These are phyloP conservation scores for Skeletonema costatum DNA, from an alignment of 108 stramenopile genomes.

Conservation along the genomic window DNA sequence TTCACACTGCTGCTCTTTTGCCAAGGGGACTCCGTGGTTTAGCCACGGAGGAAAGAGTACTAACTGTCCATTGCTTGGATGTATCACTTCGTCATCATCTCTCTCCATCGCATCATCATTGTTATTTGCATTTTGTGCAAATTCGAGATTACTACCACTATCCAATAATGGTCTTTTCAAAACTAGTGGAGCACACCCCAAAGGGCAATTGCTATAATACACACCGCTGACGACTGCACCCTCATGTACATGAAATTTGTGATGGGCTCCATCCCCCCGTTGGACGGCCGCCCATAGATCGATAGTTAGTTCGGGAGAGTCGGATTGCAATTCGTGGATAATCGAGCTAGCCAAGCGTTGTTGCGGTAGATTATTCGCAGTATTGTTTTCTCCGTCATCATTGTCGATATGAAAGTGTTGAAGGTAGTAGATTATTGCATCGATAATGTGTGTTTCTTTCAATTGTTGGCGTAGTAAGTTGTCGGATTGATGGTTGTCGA, in stretches of 20 bases:
- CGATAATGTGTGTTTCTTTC: conserved; percentile 7
- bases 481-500: conserved; percentile 12
- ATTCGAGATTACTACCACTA: neutral
- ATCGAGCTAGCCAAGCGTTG: conserved; percentile 6
- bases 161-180: neutral
- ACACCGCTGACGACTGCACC: conserved; percentile 27
- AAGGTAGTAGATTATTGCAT: conserved; percentile 13
- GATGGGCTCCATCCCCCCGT: conserved; percentile 19
- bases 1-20: neutral
- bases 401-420: neutral
- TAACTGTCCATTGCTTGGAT: conserved; percentile 27
- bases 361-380: neutral
- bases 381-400: neutral
- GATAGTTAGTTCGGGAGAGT: conserved; percentile 11
- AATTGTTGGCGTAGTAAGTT: conserved; percentile 1
- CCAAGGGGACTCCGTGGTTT: conserved; percentile 18
- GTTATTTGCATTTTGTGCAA: neutral
- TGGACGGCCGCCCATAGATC: conserved; percentile 38
- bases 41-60: conserved; percentile 28
- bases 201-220: conserved; percentile 23
- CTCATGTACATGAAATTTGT: conserved; percentile 30
- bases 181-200: conserved; percentile 30
- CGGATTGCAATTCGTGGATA: conserved; percentile 1
- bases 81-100: conserved; percentile 13
- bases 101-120: neutral